Base-by-base conservation (phyloP, 306 rosid species). In the Sesbania bispinosa region DNA sequence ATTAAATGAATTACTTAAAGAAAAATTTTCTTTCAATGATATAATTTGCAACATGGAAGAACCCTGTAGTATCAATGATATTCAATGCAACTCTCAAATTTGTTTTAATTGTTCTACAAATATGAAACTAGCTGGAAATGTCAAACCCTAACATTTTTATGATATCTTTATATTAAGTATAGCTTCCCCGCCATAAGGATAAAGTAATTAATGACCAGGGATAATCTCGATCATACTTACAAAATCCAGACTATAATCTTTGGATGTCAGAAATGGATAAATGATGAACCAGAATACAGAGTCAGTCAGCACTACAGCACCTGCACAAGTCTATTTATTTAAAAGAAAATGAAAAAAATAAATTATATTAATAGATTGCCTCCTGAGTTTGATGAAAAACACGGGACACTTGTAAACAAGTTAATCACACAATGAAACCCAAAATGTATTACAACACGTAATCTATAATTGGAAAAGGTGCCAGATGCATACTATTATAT, bases 301-400 rank as follows among this genome's bases (percentile, higher is more conserved):
- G 67, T 90, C 98, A 24, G 97, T 94, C 75, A 94, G 90, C 24
- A 82, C 57, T 8, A 89, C 95, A 50, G 97, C 96, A 77, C 98
- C 97, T 16, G 96, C 95, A 65, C 89, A 83, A 63, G 77, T 87
- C 98, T 94, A 74, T 36, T 63, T 7, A 77, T 65, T 69, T 26
- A 62, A 77, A 72, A 57, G 63, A 55, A 64, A 66, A 38, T 19
- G 7, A 29, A 27, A 50, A 38, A 8, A 15, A 7, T 19, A 29
- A 41, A 57, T 13, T 42, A 45, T n/a, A 64, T 23, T 32, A 15
- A 8, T 77, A 39, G 26, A 30, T 30, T 76, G 57, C 39, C 27
- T 75, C 26, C 19, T 10, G 24, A 41, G 24, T 55, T 39, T 14
- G 30, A 51, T 39, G 55, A 41, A 46, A 66, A 57, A 64, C 27